A percentile compares a stretch with the other conserved stretches of the same genome.
Conservation (phyloP, 768 basidiomycete genomes). For the Pulveroboletus ravenelii region DNA sequence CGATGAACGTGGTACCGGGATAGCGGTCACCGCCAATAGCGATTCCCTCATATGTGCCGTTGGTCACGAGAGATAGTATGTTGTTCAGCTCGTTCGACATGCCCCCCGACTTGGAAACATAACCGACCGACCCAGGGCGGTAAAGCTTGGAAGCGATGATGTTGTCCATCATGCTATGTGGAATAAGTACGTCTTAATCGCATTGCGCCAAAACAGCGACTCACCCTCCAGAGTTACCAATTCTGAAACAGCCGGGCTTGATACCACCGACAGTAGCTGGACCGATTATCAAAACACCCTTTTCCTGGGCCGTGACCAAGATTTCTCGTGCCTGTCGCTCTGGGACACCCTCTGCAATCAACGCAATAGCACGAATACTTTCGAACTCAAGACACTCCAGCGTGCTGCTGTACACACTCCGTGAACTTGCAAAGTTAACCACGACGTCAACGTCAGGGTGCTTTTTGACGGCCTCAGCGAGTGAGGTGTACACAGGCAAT, state of each 20-base stretch:
- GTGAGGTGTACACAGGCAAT: conserved; percentile 91
- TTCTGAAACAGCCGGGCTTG: conserved; percentile 99
- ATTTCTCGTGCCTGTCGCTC: conserved; percentile 97
- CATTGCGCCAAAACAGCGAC: conserved; percentile 20
- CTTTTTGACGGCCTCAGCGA: conserved; percentile 88
- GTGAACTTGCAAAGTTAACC: conserved; percentile 95
- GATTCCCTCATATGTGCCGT: conserved; percentile 99
- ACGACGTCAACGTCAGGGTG: conserved; percentile 96
- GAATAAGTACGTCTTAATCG: conserved; percentile 2
- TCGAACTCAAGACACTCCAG: conserved; percentile 73
- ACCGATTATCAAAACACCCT: conserved; percentile 88
- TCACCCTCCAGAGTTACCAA: conserved; percentile 96
- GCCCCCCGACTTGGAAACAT: conserved; percentile 98
- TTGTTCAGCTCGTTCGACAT: conserved; percentile 99
- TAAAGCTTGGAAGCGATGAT: conserved; percentile 98
- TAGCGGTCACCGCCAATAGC: conserved; percentile 99
- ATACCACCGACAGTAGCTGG: conserved; percentile 99
- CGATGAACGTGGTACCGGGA: conserved; percentile 98
- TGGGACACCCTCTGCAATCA: conserved; percentile 99
- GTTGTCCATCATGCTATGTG: conserved; percentile 95
- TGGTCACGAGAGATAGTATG: conserved; percentile 92
- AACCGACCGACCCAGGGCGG: conserved; percentile 94
- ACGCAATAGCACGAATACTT: conserved; percentile 57
- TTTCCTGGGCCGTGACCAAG: conserved; percentile 79
- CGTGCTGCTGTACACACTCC: conserved; percentile 92